Conservation (phyloP, 106 monocot species). For the Platanthera guangdongensis region DNA sequence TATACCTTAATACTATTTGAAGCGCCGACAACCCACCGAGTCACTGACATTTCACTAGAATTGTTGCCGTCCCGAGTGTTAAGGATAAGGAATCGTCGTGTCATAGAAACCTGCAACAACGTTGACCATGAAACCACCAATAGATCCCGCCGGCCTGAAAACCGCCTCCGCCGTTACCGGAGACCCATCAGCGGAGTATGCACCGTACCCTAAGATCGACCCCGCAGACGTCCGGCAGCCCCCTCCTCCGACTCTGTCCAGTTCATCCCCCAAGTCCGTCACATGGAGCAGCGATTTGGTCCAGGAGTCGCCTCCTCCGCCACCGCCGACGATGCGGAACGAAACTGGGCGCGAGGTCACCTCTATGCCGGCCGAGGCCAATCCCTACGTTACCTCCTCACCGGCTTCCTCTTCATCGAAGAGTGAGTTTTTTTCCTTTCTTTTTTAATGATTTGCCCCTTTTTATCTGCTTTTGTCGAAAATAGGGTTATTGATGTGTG, state of each 20-base stretch:
- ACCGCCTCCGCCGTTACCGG: neutral
- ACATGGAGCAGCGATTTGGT: constrained; percentile 11
- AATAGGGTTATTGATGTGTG: neutral
- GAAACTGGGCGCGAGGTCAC: neutral
- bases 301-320: neutral
- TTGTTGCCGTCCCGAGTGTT: too few species aligned
- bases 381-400: constrained; percentile 2
- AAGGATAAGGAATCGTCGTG: too few species aligned
- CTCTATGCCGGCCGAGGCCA: neutral
- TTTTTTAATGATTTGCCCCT: neutral
- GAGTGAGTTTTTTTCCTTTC: constrained; percentile 3
- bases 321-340: neutral
- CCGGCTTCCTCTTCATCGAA: neutral
- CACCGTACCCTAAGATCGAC: neutral
- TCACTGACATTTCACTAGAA: too few species aligned
- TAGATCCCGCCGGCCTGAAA: neutral
- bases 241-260: neutral
- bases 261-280: constrained; percentile 8
- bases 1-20: too few species aligned
- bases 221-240: neutral
- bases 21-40: too few species aligned
- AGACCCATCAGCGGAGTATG: neutral
- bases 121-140: neutral
- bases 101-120: too few species aligned
- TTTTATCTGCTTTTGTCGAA: neutral